Evolutionary conservation across 371 early-diverging fungal species (phyloP).

Genomic region (Smittium mucronatum): DNA sequence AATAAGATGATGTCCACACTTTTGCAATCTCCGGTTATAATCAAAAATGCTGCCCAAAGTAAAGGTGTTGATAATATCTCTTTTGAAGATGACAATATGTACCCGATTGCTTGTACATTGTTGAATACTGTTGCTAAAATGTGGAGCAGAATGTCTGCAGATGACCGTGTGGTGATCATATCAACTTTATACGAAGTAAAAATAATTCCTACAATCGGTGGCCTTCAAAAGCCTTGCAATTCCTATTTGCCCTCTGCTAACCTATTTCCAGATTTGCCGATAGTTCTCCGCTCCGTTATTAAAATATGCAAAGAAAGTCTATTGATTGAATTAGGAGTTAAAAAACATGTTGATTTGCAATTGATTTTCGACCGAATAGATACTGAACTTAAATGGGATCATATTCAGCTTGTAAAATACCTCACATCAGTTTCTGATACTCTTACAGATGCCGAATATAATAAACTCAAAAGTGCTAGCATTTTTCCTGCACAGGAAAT

Average conservation of each 20-base stretch:
- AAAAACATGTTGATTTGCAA: slow-evolving; percentile 80
- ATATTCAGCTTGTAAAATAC: slow-evolving; percentile 70
- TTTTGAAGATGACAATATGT: not conserved
- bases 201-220: slow-evolving; percentile 62
- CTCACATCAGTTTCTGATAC: slow-evolving; percentile 53
- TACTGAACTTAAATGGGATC: slow-evolving; percentile 73
- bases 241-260: slow-evolving; percentile 68
- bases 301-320: slow-evolving; percentile 43
- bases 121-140: slow-evolving; percentile 2
- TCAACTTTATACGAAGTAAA: slow-evolving; percentile 33
- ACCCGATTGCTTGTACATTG: slow-evolving; percentile 6
- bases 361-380: slow-evolving; percentile 70
- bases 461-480: slow-evolving; percentile 46
- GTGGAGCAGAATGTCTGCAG: not conserved
- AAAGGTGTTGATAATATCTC: not conserved
- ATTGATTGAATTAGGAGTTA: slow-evolving; percentile 57
- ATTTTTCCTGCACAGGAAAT: slow-evolving; percentile 46
- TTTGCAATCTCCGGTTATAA: not conserved
- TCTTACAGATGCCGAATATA: slow-evolving; percentile 44
- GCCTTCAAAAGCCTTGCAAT: slow-evolving; percentile 52
- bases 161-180: slow-evolving; percentile 36
- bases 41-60: not conserved
- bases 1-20: not conserved
- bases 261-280: slow-evolving; percentile 70
- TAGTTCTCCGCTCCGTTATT: slow-evolving; percentile 27